phyloP scores from a whole-genome alignment of 805 yeast species.

The Candida oleophila region DNA sequence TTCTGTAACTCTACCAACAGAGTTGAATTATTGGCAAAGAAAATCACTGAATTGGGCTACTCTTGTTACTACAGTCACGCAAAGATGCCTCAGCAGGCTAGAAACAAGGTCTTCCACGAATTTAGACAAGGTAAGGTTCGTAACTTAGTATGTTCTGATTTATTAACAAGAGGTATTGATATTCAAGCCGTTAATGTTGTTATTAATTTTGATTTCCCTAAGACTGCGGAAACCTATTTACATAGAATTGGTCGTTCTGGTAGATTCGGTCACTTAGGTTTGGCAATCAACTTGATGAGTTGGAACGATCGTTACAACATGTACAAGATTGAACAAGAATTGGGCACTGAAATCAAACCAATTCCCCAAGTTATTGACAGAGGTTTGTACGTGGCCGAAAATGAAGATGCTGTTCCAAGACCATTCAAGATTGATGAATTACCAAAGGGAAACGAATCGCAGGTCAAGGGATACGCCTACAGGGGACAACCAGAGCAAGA shows the following conservation, averaged over 20 bases:
- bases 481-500: conserved; percentile 45
- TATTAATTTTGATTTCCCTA: conserved; percentile 97
- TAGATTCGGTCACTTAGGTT: conserved; percentile 96
- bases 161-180: conserved; percentile 97
- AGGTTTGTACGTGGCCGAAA: conserved; percentile 82
- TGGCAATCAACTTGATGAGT: conserved; percentile 93
- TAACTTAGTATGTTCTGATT: conserved; percentile 94
- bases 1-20: conserved; percentile 96
- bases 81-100: conserved; percentile 93
- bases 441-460: conserved; percentile 44
- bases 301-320: conserved; percentile 95
- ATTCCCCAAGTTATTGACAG: conserved; percentile 93
- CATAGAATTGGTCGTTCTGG: conserved; percentile 99
- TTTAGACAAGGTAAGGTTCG: conserved; percentile 98
- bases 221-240: conserved; percentile 93
- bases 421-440: conserved; percentile 78
- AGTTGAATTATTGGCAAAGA: conserved; percentile 92
- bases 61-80: conserved; percentile 98
- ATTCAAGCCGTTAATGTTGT: conserved; percentile 98
- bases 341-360: conserved; percentile 96
- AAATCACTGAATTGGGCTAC: conserved; percentile 93
- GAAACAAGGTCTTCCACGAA: conserved; percentile 98
- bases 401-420: conserved; percentile 73
- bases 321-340: conserved; percentile 93
- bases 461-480: conserved; percentile 39